Percentiles rank a stretch among this genome's conserved stretches.
Conservation (phyloP, 805 yeast genomes). For the Candida ortonii region DNA sequence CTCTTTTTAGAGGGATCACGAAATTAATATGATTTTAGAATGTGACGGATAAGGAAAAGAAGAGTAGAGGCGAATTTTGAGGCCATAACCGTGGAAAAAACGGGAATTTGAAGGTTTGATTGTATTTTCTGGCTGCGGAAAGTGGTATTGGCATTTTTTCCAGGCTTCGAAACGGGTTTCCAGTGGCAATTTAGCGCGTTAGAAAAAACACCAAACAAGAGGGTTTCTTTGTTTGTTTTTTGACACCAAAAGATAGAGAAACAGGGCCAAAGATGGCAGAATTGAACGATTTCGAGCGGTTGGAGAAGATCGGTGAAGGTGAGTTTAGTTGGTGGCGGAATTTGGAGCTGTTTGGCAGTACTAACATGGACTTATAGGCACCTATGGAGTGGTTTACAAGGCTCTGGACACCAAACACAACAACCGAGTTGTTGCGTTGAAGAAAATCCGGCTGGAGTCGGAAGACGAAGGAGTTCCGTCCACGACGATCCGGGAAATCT, state of each 20-base stretch:
- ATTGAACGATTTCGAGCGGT: constrained; percentile 84
- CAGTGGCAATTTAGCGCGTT: not conserved
- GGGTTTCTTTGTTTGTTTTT: not conserved
- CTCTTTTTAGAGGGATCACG: constrained; percentile 20
- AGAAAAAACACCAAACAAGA: not conserved
- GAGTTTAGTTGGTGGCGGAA: constrained; percentile 32
- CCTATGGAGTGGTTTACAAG: constrained; percentile 97
- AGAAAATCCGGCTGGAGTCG: constrained; percentile 91
- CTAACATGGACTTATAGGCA: constrained; percentile 43
- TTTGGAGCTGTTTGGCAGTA: no score
- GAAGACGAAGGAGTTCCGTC: constrained; percentile 99
- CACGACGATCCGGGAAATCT: constrained; percentile 95
- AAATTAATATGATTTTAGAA: constrained; percentile 4
- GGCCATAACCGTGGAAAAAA: no score
- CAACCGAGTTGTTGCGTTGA: constrained; percentile 91
- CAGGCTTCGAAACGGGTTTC: not conserved
- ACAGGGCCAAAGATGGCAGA: constrained; percentile 64
- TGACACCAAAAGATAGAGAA: not conserved
- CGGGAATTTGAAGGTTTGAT: no score
- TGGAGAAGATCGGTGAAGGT: constrained; percentile 97
- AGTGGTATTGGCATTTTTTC: no score
- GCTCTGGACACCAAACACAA: constrained; percentile 87
- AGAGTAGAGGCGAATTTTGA: no score
- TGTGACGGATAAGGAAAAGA: no score
- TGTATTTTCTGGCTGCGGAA: no score